Evolutionary conservation across 2,329 filamentous ascomycete genomes (phyloP).

Genomic region (Aspergillus fumigatus): DNA sequence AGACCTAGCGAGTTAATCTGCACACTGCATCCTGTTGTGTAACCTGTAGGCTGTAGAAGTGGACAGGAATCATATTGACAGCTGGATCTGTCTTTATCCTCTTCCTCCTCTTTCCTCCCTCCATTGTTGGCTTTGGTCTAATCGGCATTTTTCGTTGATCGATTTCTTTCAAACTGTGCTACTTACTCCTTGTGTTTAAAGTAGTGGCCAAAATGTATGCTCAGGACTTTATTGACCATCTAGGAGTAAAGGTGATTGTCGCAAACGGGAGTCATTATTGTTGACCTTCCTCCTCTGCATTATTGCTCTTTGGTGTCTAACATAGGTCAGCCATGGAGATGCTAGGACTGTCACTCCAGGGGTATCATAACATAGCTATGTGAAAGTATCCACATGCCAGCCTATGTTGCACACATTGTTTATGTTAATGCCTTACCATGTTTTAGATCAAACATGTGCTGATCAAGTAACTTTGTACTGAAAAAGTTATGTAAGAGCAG

Average conservation of each 20-base stretch:
- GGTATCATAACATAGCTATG: not conserved
- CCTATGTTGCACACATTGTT: not conserved
- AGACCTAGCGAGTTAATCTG: not conserved
- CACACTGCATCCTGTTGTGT: not conserved
- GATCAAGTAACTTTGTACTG: too few relatives aligned
- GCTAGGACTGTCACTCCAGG: not conserved
- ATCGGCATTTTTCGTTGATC: not conserved
- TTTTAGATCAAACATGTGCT: not conserved
- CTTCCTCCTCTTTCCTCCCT: not conserved
- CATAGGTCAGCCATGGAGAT: not conserved
- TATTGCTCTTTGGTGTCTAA: not conserved
- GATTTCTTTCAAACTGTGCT: not conserved
- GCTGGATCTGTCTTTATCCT: not conserved
- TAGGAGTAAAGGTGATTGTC: not conserved
- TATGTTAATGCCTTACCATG: not conserved
- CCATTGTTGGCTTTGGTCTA: not conserved
- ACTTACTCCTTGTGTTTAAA: not conserved
- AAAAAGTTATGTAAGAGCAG: not conserved
- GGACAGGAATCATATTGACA: not conserved
- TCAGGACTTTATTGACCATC: not conserved
- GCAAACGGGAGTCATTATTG: not conserved
- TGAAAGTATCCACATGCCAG: not conserved
- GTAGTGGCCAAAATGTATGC: not conserved
- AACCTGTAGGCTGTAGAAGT: not conserved
- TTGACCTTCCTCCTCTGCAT: not conserved